Base-by-base conservation (phyloP, 208 protist genomes). In the Wallacemonas rigidus region DNA sequence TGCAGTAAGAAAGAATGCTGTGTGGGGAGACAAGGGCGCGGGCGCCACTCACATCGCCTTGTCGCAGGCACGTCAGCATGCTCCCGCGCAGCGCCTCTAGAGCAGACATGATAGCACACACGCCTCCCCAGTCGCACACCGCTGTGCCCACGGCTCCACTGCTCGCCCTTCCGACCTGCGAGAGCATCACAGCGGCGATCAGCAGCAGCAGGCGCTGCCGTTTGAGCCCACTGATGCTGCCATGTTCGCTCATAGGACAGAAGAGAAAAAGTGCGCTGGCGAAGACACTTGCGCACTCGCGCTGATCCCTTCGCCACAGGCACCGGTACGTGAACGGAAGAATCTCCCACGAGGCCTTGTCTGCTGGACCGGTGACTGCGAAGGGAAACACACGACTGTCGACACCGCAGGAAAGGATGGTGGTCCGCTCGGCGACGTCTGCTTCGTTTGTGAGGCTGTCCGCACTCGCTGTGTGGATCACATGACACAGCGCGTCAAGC, bases 231-330 rank as follows among this genome's bases (percentile, higher is more conserved):
- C 26, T 50, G 45, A 14, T 50, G 0, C 45, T 50, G 8, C 45
- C 53, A 15, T 57, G 14, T 7, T 8, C 53, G 8, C 53, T 57
- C 1, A 17, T 8, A 26, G 57, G 40, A 17, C 41, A 11, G 11
- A 65, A n/a, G n/a, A 65, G 43, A 41, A 51, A 65, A 8, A 65
- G 38, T 4, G n/a, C 60, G n/a, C 60, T 53, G 8, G 60, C 60
- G 26, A 65, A 65, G 15, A 65, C 38, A 38, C 41, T 41, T 5
- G 26, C 60, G 26, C 60, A 65, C 60, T 65, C 60, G 26, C 60
- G 60, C 14, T 65, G 41, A n/a, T 65, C 60, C 8, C 60, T 38
- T 38, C 60, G 60, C 60, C 60, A 65, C 14, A 65, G 60, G 2
- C 60, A 17, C 6, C 17, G 40, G 47, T 53, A 65, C 4, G 12